phyloP scores from a whole-genome alignment of 176 grass and related monocot genomes.

The Cenchrus americanus region DNA sequence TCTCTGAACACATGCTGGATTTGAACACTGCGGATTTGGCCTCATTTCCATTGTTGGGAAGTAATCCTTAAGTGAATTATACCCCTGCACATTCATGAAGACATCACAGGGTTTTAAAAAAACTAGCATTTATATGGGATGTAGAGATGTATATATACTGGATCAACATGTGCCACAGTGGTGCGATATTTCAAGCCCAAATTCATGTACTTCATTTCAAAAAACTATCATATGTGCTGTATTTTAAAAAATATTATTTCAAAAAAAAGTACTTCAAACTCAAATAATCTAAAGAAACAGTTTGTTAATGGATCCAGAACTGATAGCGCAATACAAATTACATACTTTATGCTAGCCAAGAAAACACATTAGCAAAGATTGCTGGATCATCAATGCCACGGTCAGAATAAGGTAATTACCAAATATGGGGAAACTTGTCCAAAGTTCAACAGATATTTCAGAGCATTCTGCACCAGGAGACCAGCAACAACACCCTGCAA shows the following conservation, averaged over 20 bases:
- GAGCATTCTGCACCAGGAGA: constrained; percentile 88
- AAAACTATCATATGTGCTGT: neutral
- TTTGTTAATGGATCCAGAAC: neutral
- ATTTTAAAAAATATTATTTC: neutral
- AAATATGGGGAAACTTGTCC: constrained; percentile 95
- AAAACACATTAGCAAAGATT: neutral
- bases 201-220: neutral
- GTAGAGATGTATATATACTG: neutral
- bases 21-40: constrained; percentile 97
- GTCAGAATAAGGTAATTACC: constrained; percentile 58
- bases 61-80: constrained; percentile 96
- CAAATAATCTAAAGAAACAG: neutral
- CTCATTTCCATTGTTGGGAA: constrained; percentile 99
- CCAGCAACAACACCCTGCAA: constrained; percentile 94
- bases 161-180: neutral
- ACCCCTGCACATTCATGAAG: constrained; percentile 62
- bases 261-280: neutral
- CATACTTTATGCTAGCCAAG: neutral
- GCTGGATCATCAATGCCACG: neutral
- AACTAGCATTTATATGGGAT: neutral
- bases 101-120: neutral
- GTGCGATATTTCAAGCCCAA: neutral
- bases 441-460: constrained; percentile 97
- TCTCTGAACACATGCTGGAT: constrained; percentile 82
- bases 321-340: neutral